phyloP scores from a whole-genome alignment of 2,329 filamentous ascomycete species.

The Penicillium sp. region DNA sequence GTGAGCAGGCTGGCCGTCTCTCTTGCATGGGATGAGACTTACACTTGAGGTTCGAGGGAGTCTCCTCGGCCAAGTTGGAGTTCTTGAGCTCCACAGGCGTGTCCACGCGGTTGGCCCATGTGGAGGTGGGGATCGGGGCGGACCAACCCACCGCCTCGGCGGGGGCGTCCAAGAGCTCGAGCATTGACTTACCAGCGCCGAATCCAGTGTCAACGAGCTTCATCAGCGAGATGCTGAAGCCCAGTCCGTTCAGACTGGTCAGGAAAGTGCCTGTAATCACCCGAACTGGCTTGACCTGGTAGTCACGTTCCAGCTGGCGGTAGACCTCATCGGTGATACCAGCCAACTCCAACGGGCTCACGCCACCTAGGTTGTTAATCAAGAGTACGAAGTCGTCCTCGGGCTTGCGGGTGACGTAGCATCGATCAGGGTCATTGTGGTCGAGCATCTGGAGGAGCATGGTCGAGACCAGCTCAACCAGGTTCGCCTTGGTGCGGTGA shows the following conservation, averaged over 20 bases:
- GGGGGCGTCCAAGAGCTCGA: conserved; percentile 66
- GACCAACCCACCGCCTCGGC: conserved; percentile 67
- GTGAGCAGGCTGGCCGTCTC: not conserved
- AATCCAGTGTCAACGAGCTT: conserved; percentile 61
- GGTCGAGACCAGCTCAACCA: conserved; percentile 53
- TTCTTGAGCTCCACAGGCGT: conserved; percentile 43
- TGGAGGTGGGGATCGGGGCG: conserved; percentile 56
- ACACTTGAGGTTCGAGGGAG: conserved; percentile 55
- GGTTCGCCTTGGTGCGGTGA: conserved; percentile 49
- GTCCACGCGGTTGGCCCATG: conserved; percentile 55
- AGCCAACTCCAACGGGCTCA: conserved; percentile 64
- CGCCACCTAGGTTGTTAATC: conserved; percentile 68
- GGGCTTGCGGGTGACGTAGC: conserved; percentile 57
- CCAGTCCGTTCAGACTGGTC: conserved; percentile 68
- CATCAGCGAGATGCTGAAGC: conserved; percentile 67
- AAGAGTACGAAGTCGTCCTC: conserved; percentile 61
- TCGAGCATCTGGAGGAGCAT: conserved; percentile 67
- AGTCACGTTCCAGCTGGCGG: conserved; percentile 57
- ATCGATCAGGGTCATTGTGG: conserved; percentile 60
- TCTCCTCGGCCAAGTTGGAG: conserved; percentile 43
- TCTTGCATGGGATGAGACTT: conserved; percentile 22
- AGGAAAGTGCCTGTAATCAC: conserved; percentile 67
- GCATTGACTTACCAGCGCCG: conserved; percentile 53
- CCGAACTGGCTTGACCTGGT: conserved; percentile 59
- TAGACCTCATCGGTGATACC: conserved; percentile 67